These are phyloP conservation scores for Ceratobasidium sp. DNA, from an alignment of 1,284 basidiomycete species.

Conservation along the genomic window DNA sequence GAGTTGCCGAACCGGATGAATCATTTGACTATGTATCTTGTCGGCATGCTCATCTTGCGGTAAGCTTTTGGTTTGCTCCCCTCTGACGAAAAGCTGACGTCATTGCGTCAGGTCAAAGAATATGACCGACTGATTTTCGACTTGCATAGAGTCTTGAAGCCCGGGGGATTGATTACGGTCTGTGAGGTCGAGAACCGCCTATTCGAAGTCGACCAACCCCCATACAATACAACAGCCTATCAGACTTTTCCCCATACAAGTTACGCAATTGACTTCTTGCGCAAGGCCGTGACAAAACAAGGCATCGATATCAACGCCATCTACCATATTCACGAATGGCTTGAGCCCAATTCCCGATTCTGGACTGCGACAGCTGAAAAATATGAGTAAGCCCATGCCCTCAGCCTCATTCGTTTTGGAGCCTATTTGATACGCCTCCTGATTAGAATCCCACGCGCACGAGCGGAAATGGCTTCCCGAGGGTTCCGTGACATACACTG, in stretches of 20 bases:
- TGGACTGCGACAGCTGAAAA: conserved; percentile 22
- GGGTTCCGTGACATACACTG: neutral
- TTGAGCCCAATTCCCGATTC: conserved; percentile 10
- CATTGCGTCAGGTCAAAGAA: conserved; percentile 31
- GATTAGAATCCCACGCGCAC: neutral
- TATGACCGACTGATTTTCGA: conserved; percentile 40
- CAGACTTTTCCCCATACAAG: neutral
- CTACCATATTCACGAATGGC: conserved; percentile 25
- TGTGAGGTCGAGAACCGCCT: conserved; percentile 33
- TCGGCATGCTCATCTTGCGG: conserved; percentile 31
- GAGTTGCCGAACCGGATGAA: conserved; percentile 37
- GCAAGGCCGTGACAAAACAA: neutral
- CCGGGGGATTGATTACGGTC: conserved; percentile 24
- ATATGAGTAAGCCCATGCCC: conserved; percentile 11
- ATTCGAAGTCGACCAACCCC: conserved; percentile 35
- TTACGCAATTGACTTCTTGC: neutral
- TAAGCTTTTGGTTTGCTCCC: neutral
- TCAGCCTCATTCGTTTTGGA: no score
- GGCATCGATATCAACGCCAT: conserved; percentile 26
- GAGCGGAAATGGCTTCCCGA: neutral
- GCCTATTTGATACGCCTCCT: no score
- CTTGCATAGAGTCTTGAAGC: conserved; percentile 20
- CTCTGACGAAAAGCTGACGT: neutral
- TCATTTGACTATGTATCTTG: conserved; percentile 41
- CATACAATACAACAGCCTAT: conserved; percentile 9